Percentiles rank a stretch among this genome's conserved stretches.
phyloP scores from a whole-genome alignment of 495 filamentous ascomycete species.

The Lasiosphaeriaceae sp. region DNA sequence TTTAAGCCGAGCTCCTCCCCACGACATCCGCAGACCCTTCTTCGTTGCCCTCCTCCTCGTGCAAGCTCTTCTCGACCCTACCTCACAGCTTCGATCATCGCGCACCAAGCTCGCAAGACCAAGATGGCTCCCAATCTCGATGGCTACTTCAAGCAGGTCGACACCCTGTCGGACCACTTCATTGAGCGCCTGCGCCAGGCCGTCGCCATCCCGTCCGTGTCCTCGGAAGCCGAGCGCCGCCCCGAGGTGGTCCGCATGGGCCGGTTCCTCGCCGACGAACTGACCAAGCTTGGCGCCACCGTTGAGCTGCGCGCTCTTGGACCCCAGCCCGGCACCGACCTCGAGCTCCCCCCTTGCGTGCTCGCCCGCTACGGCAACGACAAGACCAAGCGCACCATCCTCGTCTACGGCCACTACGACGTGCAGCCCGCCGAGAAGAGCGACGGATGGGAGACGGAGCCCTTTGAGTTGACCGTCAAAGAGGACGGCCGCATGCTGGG shows the following conservation, averaged over 20 bases:
- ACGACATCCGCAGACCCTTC: neutral
- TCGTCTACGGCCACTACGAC: conserved; percentile 99
- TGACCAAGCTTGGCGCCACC: conserved; percentile 75
- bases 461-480: conserved; percentile 86
- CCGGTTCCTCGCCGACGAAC: conserved; percentile 78
- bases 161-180: conserved; percentile 73
- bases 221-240: conserved; percentile 81
- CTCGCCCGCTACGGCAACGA: conserved; percentile 89
- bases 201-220: conserved; percentile 94
- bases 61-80: conserved; percentile 23
- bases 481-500: conserved; percentile 92
- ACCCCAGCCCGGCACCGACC: conserved; percentile 83
- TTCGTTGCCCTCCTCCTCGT: neutral
- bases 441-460: conserved; percentile 96
- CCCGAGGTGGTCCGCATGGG: conserved; percentile 96
- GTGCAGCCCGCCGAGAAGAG: conserved; percentile 91
- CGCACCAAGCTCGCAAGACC: conserved; percentile 60
- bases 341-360: conserved; percentile 89
- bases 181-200: conserved; percentile 89
- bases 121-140: conserved; percentile 84
- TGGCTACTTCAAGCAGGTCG: conserved; percentile 85
- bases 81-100: conserved; percentile 42
- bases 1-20: no score
- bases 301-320: conserved; percentile 82
- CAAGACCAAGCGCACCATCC: conserved; percentile 84